A percentile compares a stretch with the other conserved stretches of the same genome.
These are phyloP conservation scores for Apiospora malaysiana DNA, from an alignment of 2,329 filamentous ascomycete species.

Conservation along the genomic window DNA sequence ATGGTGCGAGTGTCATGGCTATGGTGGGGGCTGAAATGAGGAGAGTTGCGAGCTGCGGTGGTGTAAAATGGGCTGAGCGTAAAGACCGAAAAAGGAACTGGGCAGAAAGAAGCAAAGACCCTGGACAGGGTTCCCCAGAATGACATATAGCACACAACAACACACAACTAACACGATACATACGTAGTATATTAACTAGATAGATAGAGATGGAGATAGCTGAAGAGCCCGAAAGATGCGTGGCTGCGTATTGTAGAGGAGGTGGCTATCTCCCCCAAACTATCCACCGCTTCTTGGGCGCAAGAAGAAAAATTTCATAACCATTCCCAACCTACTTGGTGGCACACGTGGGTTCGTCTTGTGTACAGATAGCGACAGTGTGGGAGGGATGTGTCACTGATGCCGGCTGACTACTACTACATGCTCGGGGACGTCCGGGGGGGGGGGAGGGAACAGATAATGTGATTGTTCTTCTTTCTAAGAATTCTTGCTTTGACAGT, in stretches of 20 bases:
- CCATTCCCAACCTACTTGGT: neutral
- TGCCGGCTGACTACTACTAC: slow-evolving; percentile 8
- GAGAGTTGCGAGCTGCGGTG: neutral
- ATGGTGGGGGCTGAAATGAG: slow-evolving; percentile 11
- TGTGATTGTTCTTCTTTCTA: neutral
- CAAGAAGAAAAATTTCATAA: neutral
- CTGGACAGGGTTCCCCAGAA: slow-evolving; percentile 7
- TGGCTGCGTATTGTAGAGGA: neutral
- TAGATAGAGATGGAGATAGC: too few relatives aligned
- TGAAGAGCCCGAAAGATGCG: neutral
- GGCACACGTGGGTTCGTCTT: slow-evolving; percentile 16
- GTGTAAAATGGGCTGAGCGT: neutral
- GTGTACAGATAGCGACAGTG: neutral
- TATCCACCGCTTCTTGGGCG: slow-evolving; percentile 1
- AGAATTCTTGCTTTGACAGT: neutral
- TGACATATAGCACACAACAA: neutral
- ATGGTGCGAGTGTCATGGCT: slow-evolving; percentile 6
- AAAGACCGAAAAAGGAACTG: slow-evolving; percentile 5
- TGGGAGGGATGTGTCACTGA: slow-evolving; percentile 7
- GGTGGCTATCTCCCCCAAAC: neutral
- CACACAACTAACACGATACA: neutral
- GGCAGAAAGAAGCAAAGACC: slow-evolving; percentile 3
- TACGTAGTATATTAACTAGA: neutral
- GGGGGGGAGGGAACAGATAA: neutral
- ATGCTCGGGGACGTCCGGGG: slow-evolving; percentile 4